These are phyloP conservation scores for Diaporthe citrichinensis DNA, from an alignment of 2,329 filamentous ascomycete species.

Conservation along the genomic window DNA sequence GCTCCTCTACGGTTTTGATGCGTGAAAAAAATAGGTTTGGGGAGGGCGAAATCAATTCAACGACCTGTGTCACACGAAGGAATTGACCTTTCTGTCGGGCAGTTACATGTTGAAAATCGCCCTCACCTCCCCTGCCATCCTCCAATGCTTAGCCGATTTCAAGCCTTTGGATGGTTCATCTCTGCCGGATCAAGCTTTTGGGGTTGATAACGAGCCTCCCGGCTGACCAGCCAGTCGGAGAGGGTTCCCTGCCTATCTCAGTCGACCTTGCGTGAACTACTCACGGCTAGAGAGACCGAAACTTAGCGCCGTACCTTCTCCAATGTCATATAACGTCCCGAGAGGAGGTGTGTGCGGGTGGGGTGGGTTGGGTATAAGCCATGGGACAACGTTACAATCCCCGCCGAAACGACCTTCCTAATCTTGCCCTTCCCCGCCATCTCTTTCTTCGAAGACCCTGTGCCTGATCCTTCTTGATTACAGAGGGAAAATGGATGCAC, in stretches of 20 bases:
- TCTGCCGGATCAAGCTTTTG: constrained; percentile 16
- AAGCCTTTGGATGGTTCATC: not conserved
- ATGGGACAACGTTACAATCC: not conserved
- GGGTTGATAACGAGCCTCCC: not conserved
- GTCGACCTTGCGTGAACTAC: not conserved
- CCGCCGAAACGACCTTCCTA: not conserved
- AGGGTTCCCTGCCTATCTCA: not conserved
- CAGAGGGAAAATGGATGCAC: too few relatives aligned
- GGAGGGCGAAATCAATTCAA: too few relatives aligned
- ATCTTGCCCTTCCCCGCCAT: not conserved
- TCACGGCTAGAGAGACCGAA: not conserved
- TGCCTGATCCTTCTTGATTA: too few relatives aligned
- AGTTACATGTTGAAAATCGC: not conserved
- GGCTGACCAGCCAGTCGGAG: not conserved
- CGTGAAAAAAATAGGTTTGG: not conserved
- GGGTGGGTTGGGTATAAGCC: not conserved
- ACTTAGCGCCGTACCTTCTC: not conserved
- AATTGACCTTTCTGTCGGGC: too few relatives aligned
- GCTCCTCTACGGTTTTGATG: not conserved
- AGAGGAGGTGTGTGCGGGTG: too few relatives aligned
- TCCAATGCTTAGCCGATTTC: not conserved
- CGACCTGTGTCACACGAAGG: not conserved
- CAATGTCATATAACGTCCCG: not conserved
- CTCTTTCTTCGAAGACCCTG: not conserved
- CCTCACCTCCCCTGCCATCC: not conserved